Conservation (phyloP, 208 protist species). For the Herpetomonas samuelpessoai region DNA sequence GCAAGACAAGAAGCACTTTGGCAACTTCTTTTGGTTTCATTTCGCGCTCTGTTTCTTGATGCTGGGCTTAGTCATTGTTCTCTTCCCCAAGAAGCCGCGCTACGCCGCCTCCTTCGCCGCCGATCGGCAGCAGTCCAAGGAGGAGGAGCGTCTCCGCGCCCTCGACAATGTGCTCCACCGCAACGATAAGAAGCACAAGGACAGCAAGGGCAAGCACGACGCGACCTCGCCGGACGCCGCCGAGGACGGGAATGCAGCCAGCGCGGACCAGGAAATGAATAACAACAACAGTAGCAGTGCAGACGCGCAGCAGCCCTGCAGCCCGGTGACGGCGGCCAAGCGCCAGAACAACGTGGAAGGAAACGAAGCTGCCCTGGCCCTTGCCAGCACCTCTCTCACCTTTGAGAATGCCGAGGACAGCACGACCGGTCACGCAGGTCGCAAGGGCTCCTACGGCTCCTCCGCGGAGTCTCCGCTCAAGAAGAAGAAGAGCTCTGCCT, state of each 20-base stretch:
- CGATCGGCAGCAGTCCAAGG: conserved; percentile 29
- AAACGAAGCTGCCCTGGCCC: too few relatives aligned
- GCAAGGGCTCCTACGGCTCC: too few relatives aligned
- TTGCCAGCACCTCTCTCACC: too few relatives aligned
- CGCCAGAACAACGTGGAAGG: too few relatives aligned
- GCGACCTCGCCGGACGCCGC: neutral
- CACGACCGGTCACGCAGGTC: too few relatives aligned
- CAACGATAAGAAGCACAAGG: neutral
- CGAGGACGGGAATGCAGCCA: conserved; percentile 1
- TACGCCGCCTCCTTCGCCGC: conserved; percentile 52
- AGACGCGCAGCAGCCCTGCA: too few relatives aligned
- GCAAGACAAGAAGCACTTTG: conserved; percentile 46
- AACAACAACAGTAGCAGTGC: neutral
- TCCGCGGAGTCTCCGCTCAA: too few relatives aligned
- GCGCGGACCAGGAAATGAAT: conserved; percentile 1
- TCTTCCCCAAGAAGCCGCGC: conserved; percentile 43
- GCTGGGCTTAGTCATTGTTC: conserved; percentile 49
- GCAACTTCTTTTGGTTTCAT: conserved; percentile 72
- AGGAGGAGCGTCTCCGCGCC: conserved; percentile 29
- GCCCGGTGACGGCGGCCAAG: too few relatives aligned
- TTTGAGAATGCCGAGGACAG: too few relatives aligned
- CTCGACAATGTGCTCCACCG: conserved; percentile 16
- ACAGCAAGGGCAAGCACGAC: conserved; percentile 7
- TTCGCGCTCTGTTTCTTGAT: conserved; percentile 34
- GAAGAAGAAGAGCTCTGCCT: too few relatives aligned